A percentile compares a stretch with the other conserved stretches of the same genome.
phyloP scores from a whole-genome alignment of 225 moss, liverwort and hornwort genomes.

The Takakia lepidozioides region DNA sequence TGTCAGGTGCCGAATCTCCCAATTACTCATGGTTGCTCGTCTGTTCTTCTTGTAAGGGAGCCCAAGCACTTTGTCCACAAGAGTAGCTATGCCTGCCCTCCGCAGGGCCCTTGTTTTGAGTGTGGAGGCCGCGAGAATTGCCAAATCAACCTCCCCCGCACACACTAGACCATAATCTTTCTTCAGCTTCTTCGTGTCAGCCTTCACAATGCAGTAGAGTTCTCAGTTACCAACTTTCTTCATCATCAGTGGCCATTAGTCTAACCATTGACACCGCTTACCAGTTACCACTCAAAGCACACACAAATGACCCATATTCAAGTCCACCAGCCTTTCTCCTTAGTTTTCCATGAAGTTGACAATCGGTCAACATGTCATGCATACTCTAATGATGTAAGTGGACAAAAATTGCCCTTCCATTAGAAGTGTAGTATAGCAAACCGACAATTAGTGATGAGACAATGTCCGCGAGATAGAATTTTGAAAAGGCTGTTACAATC shows the following conservation, averaged over 20 bases:
- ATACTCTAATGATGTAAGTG: background rate
- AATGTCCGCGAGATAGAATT: background rate
- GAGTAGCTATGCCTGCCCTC: constrained; percentile 49
- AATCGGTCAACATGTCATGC: background rate
- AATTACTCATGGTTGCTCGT: constrained; percentile 75
- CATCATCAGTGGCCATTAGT: background rate
- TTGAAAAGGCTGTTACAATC: background rate
- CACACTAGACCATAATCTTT: constrained; percentile 62
- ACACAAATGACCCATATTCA: too few species aligned
- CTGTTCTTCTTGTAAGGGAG: constrained; percentile 65
- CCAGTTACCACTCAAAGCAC: too few species aligned
- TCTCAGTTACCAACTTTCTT: too few species aligned
- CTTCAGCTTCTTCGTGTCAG: constrained; percentile 52
- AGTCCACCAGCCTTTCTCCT: too few species aligned
- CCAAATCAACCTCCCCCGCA: constrained; percentile 72
- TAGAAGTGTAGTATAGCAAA: background rate
- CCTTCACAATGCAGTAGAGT: too few species aligned
- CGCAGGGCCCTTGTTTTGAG: constrained; percentile 35
- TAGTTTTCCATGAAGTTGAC: too few species aligned
- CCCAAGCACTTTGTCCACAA: constrained; percentile 51
- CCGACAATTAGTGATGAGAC: background rate
- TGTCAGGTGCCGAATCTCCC: constrained; percentile 73
- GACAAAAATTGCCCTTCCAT: background rate
- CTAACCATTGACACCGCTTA: constrained; percentile 1
- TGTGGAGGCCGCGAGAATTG: constrained; percentile 43